Conservation (phyloP, 108 stramenopile species). For the Cyclotella sp. region DNA sequence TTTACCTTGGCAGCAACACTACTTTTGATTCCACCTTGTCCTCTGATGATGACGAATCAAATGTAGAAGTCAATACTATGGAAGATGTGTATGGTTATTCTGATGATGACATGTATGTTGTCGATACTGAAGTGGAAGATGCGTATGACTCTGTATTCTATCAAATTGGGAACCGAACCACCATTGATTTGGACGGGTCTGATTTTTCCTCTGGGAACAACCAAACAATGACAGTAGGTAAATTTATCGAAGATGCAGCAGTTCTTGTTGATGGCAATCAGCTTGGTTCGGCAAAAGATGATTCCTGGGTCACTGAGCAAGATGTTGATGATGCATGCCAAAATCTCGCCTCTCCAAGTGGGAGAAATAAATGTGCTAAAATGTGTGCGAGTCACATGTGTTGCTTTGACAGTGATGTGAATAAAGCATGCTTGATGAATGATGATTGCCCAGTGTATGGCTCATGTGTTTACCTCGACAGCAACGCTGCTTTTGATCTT, state of each 20-base stretch:
- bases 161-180: slow-evolving; percentile 8
- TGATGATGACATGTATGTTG: slow-evolving; percentile 18
- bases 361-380: slow-evolving; percentile 13
- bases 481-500: neutral
- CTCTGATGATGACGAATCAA: neutral
- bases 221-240: neutral
- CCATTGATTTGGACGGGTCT: neutral
- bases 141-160: neutral
- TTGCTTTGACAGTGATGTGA: slow-evolving; percentile 29
- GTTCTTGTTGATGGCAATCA: no score
- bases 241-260: neutral
- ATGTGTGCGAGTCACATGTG: slow-evolving; percentile 29
- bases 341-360: slow-evolving; percentile 6
- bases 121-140: slow-evolving; percentile 11
- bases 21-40: neutral
- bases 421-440: neutral
- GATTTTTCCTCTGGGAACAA: neutral
- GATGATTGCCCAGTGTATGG: slow-evolving; percentile 10
- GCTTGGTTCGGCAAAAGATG: no score
- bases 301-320: slow-evolving; percentile 5
- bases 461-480: slow-evolving; percentile 7
- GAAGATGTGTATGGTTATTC: neutral
- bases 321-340: slow-evolving; percentile 22
- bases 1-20: slow-evolving; percentile 6
- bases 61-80: neutral